Evolutionary conservation across 139 green algal species (phyloP).

Genomic region (Axilococcus clingmanii): DNA sequence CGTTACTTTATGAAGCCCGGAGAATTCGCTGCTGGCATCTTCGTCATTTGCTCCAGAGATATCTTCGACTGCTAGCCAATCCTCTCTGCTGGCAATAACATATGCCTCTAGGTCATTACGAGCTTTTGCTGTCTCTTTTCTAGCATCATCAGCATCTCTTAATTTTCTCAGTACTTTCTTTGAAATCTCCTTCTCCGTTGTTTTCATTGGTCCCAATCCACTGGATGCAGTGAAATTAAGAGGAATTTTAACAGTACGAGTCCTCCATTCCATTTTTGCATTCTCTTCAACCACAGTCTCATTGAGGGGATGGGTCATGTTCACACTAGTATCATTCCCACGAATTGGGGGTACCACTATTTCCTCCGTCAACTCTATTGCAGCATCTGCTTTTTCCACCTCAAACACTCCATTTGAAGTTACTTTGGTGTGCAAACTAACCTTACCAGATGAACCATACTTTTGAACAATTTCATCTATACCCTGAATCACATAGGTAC

Average conservation of each 20-base stretch:
- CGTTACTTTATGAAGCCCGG: constrained; percentile 47
- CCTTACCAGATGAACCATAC: constrained; percentile 25
- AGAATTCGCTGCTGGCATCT: not conserved
- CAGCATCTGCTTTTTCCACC: constrained; percentile 50
- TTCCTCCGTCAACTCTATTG: constrained; percentile 31
- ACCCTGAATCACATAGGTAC: constrained; percentile 24
- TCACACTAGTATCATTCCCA: not conserved
- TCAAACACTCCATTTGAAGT: constrained; percentile 59
- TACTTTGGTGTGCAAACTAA: constrained; percentile 49
- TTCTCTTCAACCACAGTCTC: constrained; percentile 1
- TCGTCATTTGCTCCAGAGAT: not conserved
- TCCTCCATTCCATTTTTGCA: constrained; percentile 12
- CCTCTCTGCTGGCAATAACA: constrained; percentile 71
- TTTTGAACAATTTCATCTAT: constrained; percentile 24
- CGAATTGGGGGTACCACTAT: constrained; percentile 2
- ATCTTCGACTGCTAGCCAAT: constrained; percentile 21
- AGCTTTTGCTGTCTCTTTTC: constrained; percentile 43
- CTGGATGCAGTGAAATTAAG: constrained; percentile 24
- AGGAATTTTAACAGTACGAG: constrained; percentile 17
- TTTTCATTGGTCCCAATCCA: constrained; percentile 6
- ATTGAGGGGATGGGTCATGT: not conserved
- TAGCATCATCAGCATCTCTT: constrained; percentile 39
- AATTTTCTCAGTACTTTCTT: constrained; percentile 21
- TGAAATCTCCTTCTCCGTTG: constrained; percentile 11
- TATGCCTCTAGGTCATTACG: constrained; percentile 88